Percentiles rank a stretch among this genome's conserved stretches.
phyloP scores from a whole-genome alignment of 2,329 filamentous ascomycete species.

The Pseudogymnoascus sp. region DNA sequence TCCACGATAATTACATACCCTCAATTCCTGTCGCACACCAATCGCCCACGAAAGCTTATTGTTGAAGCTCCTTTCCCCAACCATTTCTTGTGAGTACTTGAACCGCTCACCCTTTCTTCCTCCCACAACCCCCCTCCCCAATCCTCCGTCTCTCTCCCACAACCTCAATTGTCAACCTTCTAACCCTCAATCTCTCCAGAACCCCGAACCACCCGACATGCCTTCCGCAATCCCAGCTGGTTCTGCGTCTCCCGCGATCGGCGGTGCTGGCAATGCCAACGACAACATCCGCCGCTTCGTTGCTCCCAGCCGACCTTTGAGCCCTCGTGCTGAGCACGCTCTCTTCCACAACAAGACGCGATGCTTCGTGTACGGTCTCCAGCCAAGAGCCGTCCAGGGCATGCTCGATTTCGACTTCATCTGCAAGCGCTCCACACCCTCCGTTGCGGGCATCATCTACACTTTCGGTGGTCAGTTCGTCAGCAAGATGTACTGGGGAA shows the following conservation, averaged over 20 bases:
- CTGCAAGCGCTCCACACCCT: constrained; percentile 95
- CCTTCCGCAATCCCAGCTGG: constrained; percentile 34
- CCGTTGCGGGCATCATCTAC: constrained; percentile 98
- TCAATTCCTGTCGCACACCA: constrained; percentile 1
- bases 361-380: constrained; percentile 99
- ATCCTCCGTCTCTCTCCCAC: neutral
- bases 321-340: constrained; percentile 76
- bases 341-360: constrained; percentile 99
- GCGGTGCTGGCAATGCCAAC: constrained; percentile 52
- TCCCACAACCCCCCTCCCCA: neutral
- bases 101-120: neutral
- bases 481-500: constrained; percentile 99
- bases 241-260: constrained; percentile 40
- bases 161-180: constrained; percentile 8
- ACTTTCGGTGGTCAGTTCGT: constrained; percentile 99
- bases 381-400: constrained; percentile 84
- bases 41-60: neutral
- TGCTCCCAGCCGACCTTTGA: constrained; percentile 84
- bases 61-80: constrained; percentile 4
- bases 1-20: neutral
- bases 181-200: constrained; percentile 10
- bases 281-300: constrained; percentile 98
- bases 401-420: constrained; percentile 99
- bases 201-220: constrained; percentile 20
- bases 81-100: neutral